phyloP scores from a whole-genome alignment of 1,139 yeast genomes.

The Scheffersomyces segobiensis region DNA sequence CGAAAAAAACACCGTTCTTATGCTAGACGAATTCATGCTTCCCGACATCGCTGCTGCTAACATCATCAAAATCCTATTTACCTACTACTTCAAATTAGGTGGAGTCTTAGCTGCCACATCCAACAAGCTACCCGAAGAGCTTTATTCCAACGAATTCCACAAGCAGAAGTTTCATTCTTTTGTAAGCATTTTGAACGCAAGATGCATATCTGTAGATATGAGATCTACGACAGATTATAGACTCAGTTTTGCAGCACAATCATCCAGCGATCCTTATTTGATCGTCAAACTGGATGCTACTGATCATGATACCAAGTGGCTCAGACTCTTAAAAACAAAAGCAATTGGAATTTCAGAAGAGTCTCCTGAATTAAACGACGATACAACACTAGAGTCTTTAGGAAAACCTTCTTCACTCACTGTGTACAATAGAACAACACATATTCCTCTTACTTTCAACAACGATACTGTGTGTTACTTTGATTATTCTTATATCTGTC shows the following conservation, averaged over 20 bases:
- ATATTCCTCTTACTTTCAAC: slow-evolving; percentile 43
- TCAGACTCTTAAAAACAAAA: slow-evolving; percentile 20
- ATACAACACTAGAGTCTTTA: slow-evolving; percentile 20
- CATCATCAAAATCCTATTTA: slow-evolving; percentile 62
- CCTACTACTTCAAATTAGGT: slow-evolving; percentile 69
- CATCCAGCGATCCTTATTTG: slow-evolving; percentile 22
- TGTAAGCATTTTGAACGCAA: slow-evolving; percentile 54
- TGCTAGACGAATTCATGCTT: slow-evolving; percentile 72
- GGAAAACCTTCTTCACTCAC: slow-evolving; percentile 32
- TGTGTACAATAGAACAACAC: slow-evolving; percentile 57
- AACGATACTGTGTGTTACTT: slow-evolving; percentile 46
- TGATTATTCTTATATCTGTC: slow-evolving; percentile 58
- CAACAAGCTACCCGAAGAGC: slow-evolving; percentile 67
- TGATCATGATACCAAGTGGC: slow-evolving; percentile 38
- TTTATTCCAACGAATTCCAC: slow-evolving; percentile 65
- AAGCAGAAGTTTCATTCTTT: slow-evolving; percentile 58
- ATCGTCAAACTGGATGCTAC: slow-evolving; percentile 28
- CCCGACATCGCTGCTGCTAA: slow-evolving; percentile 76
- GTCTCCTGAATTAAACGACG: slow-evolving; percentile 11
- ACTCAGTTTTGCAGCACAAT: slow-evolving; percentile 32
- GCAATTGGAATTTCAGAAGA: slow-evolving; percentile 17
- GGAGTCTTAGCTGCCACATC: slow-evolving; percentile 76
- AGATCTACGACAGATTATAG: slow-evolving; percentile 59
- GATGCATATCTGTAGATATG: slow-evolving; percentile 69
- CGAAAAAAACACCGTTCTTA: slow-evolving; percentile 54